Percentiles rank a stretch among this genome's conserved stretches.
Conservation (phyloP, 2,329 filamentous ascomycete species). For the Lasiodiplodia hormozganensis region DNA sequence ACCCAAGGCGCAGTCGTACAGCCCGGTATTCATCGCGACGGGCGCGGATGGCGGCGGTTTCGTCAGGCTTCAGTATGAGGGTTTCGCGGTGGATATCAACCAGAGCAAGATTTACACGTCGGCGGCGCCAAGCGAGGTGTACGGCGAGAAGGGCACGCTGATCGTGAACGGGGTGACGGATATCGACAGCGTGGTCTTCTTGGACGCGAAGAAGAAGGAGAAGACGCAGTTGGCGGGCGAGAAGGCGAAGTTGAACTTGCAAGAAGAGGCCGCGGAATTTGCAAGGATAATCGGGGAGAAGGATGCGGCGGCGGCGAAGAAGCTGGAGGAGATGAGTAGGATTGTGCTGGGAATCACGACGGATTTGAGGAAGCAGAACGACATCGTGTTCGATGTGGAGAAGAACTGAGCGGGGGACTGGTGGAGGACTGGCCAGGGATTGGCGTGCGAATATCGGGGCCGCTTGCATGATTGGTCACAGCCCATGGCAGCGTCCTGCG, state of each 20-base stretch:
- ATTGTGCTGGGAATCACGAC: constrained; percentile 52
- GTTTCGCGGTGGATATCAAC: constrained; percentile 53
- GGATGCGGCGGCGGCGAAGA: constrained; percentile 46
- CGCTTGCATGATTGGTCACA: background rate
- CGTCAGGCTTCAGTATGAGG: constrained; percentile 52
- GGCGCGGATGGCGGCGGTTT: constrained; percentile 57
- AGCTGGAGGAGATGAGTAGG: constrained; percentile 51
- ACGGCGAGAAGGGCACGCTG: constrained; percentile 56
- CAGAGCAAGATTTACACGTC: constrained; percentile 54
- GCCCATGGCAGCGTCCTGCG: background rate
- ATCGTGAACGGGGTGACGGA: constrained; percentile 54
- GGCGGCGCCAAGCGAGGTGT: constrained; percentile 54
- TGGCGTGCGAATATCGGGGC: no score
- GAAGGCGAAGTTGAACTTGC: constrained; percentile 53
- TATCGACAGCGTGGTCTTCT: constrained; percentile 50
- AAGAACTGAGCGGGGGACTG: constrained; percentile 29
- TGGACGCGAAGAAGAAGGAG: constrained; percentile 52
- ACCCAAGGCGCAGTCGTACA: constrained; percentile 50
- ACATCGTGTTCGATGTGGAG: constrained; percentile 51
- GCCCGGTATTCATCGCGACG: constrained; percentile 51
- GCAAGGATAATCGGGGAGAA: constrained; percentile 51
- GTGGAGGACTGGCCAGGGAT: no score
- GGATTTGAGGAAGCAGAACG: constrained; percentile 53
- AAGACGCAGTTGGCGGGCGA: constrained; percentile 47
- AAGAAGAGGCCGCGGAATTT: constrained; percentile 56